Evolutionary conservation across 2,329 filamentous ascomycete species (phyloP).

Genomic region (Ambrosiella beaveri): DNA sequence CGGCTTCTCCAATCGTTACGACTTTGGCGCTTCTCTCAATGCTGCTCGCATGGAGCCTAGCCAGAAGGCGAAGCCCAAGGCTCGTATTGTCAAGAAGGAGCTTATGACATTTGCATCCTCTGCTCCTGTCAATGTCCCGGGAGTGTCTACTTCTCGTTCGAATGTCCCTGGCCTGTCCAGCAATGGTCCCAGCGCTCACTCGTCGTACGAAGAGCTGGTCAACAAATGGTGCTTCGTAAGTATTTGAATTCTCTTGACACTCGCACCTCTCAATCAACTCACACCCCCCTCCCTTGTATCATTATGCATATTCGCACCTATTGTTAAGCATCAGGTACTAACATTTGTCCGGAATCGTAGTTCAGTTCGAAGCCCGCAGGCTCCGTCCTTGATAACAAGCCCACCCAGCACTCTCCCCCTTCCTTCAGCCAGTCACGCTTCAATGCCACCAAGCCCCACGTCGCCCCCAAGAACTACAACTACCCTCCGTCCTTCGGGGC

Average conservation of each 20-base stretch:
- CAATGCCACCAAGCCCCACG: neutral
- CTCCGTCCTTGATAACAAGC: slow-evolving; percentile 1
- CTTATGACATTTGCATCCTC: neutral
- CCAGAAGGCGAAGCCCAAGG: slow-evolving; percentile 6
- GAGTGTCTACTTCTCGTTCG: slow-evolving; percentile 1
- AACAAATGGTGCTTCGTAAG: slow-evolving; percentile 99
- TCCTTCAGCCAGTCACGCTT: neutral
- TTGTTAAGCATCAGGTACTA: slow-evolving; percentile 4
- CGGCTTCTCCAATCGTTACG: slow-evolving; percentile 74
- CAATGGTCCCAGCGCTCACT: slow-evolving; percentile 39
- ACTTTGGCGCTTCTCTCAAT: slow-evolving; percentile 81
- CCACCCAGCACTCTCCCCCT: neutral
- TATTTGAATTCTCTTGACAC: slow-evolving; percentile 20
- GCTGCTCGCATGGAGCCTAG: slow-evolving; percentile 50
- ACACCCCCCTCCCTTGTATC: neutral
- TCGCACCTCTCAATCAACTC: neutral
- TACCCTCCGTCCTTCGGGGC: neutral
- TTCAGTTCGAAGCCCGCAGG: slow-evolving; percentile 12
- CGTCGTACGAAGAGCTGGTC: slow-evolving; percentile 89
- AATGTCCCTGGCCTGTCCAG: slow-evolving; percentile 21
- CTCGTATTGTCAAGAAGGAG: slow-evolving; percentile 38
- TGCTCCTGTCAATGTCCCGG: slow-evolving; percentile 9
- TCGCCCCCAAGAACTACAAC: neutral
- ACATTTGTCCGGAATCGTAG: slow-evolving; percentile 15
- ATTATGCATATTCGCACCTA: neutral